Evolutionary conservation across 352 stramenopile species (phyloP).

Genomic region (Thalassiosira hispida): DNA sequence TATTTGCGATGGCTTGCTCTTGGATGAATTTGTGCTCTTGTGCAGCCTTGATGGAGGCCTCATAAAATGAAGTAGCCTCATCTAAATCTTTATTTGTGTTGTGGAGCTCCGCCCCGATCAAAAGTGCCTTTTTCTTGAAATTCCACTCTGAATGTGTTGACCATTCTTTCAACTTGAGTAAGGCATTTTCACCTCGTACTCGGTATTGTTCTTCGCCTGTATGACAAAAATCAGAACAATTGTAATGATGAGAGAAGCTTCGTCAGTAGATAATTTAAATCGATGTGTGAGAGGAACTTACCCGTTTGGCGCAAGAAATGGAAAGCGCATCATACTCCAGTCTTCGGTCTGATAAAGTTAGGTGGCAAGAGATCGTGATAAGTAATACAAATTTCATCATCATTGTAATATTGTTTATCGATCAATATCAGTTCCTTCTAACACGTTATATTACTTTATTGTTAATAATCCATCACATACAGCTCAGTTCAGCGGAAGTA

Average conservation of each 20-base stretch:
- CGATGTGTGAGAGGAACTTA: neutral
- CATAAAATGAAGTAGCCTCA: conserved; percentile 32
- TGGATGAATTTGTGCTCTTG: neutral
- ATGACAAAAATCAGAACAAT: neutral
- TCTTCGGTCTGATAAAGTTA: neutral
- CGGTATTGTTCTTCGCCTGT: conserved; percentile 15
- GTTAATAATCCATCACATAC: too few species aligned
- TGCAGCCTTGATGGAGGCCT: conserved; percentile 35
- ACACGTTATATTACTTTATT: too few species aligned
- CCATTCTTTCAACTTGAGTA: conserved; percentile 29
- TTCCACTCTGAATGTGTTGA: conserved; percentile 49
- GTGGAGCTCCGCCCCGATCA: conserved; percentile 44
- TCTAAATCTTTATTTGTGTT: conserved; percentile 28
- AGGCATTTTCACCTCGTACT: conserved; percentile 12
- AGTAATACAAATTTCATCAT: too few species aligned
- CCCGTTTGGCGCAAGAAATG: conserved; percentile 25
- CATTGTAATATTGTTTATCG: too few species aligned
- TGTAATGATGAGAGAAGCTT: neutral
- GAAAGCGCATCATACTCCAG: conserved; percentile 2
- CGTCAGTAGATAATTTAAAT: neutral
- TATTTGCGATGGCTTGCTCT: conserved; percentile 1
- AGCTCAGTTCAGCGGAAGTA: too few species aligned
- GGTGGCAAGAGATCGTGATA: too few species aligned
- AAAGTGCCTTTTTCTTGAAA: conserved; percentile 43
- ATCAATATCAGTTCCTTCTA: too few species aligned